Evolutionary conservation across 352 stramenopile genomes (phyloP).

Genomic region (Globisporangium iwayamae): DNA sequence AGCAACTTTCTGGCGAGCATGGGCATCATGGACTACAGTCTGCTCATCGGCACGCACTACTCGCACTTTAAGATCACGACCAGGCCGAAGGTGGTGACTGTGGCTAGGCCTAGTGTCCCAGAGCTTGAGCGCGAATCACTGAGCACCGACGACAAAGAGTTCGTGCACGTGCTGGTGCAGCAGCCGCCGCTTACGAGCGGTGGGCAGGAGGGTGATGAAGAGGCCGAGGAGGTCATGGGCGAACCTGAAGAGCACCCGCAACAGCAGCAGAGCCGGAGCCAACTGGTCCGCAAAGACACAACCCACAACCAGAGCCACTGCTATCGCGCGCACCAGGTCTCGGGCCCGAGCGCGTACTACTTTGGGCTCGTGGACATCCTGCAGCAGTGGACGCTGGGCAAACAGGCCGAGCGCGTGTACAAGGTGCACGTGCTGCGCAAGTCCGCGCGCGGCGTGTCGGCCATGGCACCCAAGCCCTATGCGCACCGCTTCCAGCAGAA

Average conservation of each 20-base stretch:
- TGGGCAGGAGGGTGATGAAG: neutral
- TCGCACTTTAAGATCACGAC: constrained; percentile 75
- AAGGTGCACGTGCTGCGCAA: constrained; percentile 83
- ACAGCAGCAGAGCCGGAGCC: neutral
- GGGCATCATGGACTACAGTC: constrained; percentile 91
- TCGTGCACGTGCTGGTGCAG: constrained; percentile 33
- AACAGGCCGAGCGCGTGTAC: constrained; percentile 77
- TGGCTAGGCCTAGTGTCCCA: neutral
- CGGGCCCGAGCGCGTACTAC: constrained; percentile 86
- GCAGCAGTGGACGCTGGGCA: constrained; percentile 82
- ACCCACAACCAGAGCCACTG: constrained; percentile 25
- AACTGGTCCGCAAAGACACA: neutral
- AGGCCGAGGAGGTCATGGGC: constrained; percentile 3
- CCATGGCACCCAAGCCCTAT: constrained; percentile 67
- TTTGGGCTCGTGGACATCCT: constrained; percentile 89
- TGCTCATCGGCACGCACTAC: constrained; percentile 87
- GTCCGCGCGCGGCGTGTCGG: constrained; percentile 63
- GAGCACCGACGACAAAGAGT: constrained; percentile 23
- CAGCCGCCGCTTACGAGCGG: neutral
- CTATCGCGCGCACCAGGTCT: constrained; percentile 76
- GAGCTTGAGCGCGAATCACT: constrained; percentile 13
- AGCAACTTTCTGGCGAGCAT: constrained; percentile 79
- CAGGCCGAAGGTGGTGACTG: constrained; percentile 1
- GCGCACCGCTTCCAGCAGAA: constrained; percentile 79
- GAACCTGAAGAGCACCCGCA: constrained; percentile 5